Conservation (phyloP, 1,139 yeast genomes). For the Geotrichum klebahnii region DNA sequence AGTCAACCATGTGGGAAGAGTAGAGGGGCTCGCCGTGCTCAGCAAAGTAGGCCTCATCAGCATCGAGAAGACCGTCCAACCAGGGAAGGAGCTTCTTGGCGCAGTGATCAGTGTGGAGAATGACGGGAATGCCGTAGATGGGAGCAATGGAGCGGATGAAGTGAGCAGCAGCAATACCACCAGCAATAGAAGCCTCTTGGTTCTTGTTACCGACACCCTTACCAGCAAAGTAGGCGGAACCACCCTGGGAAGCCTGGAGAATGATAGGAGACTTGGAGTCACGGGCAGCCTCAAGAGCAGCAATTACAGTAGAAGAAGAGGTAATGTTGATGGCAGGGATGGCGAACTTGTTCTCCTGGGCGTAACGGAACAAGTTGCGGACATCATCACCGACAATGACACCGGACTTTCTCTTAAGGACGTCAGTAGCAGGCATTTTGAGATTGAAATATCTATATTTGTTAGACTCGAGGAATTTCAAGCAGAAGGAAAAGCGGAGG, state of each 20-base stretch:
- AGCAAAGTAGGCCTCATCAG: slow-evolving; percentile 89
- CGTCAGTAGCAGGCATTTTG: slow-evolving; percentile 47
- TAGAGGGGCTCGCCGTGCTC: slow-evolving; percentile 88
- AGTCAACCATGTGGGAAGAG: slow-evolving; percentile 98
- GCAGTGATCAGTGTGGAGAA: slow-evolving; percentile 97
- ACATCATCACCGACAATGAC: slow-evolving; percentile 99
- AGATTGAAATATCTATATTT: background rate
- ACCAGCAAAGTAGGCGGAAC: slow-evolving; percentile 99
- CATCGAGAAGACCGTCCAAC: slow-evolving; percentile 97
- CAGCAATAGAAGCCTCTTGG: slow-evolving; percentile 92
- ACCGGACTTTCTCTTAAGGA: slow-evolving; percentile 87
- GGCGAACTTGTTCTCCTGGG: slow-evolving; percentile 90
- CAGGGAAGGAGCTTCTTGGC: slow-evolving; percentile 97
- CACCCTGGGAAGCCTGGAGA: slow-evolving; percentile 97
- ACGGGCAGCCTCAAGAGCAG: slow-evolving; percentile 98
- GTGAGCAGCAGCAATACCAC: slow-evolving; percentile 97
- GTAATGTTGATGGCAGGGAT: slow-evolving; percentile 98
- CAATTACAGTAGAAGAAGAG: slow-evolving; percentile 93
- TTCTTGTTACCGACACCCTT: slow-evolving; percentile 93
- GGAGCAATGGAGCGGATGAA: slow-evolving; percentile 97
- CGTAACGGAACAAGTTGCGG: slow-evolving; percentile 79
- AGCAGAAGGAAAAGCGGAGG: background rate
- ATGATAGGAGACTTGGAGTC: slow-evolving; percentile 93
- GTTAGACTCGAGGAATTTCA: background rate
- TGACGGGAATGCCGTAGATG: slow-evolving; percentile 91